Evolutionary conservation across 2,329 filamentous ascomycete species (phyloP), one percentile per base, ranked within the genome.

Genomic region (Verticillium longisporum): DNA sequence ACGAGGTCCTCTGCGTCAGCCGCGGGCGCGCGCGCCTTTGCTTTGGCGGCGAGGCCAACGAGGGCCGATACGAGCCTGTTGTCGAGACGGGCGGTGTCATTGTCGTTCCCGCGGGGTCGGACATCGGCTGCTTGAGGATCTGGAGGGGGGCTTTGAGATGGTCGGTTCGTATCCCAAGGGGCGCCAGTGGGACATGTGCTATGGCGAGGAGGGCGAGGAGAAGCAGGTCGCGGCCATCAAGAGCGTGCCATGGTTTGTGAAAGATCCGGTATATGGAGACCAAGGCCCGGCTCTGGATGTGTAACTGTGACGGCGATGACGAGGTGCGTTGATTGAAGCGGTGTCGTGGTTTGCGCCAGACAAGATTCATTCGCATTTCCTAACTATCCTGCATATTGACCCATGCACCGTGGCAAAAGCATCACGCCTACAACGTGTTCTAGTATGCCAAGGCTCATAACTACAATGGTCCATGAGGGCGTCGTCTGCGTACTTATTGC

Each of bases 111-210:
- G 87, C 87, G 0, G 87, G 0, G 85, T 90, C 21, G 81, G 79
- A 2, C 87, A 91, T 76, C 76, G 85, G 6, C 72, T 90, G 62
- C 66, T 89, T 14, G 77, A 86, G 63, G 85, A 89, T 68, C 59
- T 80, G 18, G 65, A 62, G 1, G 77, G 78, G 2, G 77, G 74
- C 1, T 90, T 90, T 68, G 74, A 83, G 68, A 89, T 90, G 87
- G 82, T 90, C 0, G 88, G 88, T 1, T 81, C 80, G 56, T 90
- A 91, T 76, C 87, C 86, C 0, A 74, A 65, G 31, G 81, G 79
- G 0, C 75, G 74, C 15, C 78, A 76, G 18, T 91, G 86, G 86
- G 87, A 90, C 71, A 90, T 91, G 88, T 90, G 87, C 66, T 89
- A 90, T 74, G 88, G 87, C 1, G 77, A 76, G 58, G 67, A 76